These are phyloP conservation scores for Aspergillus sp. DNA, from an alignment of 2,329 filamentous ascomycete genomes.

Conservation along the genomic window DNA sequence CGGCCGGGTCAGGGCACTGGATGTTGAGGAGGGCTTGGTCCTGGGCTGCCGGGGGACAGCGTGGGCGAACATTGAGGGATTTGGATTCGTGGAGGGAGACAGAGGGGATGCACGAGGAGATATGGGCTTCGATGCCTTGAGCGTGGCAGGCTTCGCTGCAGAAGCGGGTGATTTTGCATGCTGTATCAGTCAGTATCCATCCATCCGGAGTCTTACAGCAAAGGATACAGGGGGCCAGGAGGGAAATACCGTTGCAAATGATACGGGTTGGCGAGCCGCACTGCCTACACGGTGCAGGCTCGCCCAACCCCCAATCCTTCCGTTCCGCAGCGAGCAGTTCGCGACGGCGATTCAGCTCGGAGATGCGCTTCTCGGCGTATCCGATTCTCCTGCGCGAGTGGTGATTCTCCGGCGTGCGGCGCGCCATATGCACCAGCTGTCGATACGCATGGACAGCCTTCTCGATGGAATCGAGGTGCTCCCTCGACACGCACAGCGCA, in stretches of 20 bases:
- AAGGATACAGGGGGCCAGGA: neutral
- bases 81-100: slow-evolving; percentile 24
- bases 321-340: slow-evolving; percentile 18
- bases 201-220: neutral
- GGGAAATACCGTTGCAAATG: slow-evolving; percentile 20
- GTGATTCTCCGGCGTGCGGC: slow-evolving; percentile 15
- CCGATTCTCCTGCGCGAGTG: slow-evolving; percentile 18
- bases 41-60: slow-evolving; percentile 15
- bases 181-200: slow-evolving; percentile 10
- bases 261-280: slow-evolving; percentile 14
- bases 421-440: slow-evolving; percentile 20
- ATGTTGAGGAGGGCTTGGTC: slow-evolving; percentile 22
- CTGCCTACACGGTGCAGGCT: slow-evolving; percentile 15
- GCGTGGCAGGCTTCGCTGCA: slow-evolving; percentile 22
- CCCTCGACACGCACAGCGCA: slow-evolving; percentile 20
- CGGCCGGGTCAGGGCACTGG: slow-evolving; percentile 5
- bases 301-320: slow-evolving; percentile 19
- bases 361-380: slow-evolving; percentile 20
- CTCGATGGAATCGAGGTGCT: slow-evolving; percentile 21
- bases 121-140: slow-evolving; percentile 7
- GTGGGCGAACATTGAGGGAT: slow-evolving; percentile 20
- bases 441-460: slow-evolving; percentile 23
- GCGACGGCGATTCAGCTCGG: slow-evolving; percentile 19
- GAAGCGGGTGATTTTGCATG: slow-evolving; percentile 23
- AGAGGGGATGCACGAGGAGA: slow-evolving; percentile 20